These are phyloP conservation scores for Rhodofomes roseus DNA, from an alignment of 1,284 basidiomycete species.

Conservation along the genomic window DNA sequence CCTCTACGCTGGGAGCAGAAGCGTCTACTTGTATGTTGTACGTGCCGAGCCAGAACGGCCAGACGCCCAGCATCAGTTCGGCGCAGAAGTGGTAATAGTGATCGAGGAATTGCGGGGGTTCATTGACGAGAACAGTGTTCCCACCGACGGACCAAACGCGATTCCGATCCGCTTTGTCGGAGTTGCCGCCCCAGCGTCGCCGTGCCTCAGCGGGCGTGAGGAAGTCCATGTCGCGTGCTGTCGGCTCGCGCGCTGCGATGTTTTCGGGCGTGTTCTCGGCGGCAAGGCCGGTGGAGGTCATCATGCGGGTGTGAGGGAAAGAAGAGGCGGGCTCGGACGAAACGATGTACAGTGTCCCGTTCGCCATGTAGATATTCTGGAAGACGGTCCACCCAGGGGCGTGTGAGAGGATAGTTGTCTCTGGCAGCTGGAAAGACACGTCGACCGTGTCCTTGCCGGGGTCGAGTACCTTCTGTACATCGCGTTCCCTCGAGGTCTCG, in stretches of 20 bases:
- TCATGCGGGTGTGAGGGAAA: slow-evolving; percentile 62
- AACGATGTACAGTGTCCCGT: slow-evolving; percentile 68
- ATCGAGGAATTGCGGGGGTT: slow-evolving; percentile 66
- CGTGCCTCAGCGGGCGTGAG: slow-evolving; percentile 59
- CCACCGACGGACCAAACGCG: slow-evolving; percentile 66
- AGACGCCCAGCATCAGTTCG: slow-evolving; percentile 70
- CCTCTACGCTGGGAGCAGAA: slow-evolving; percentile 13
- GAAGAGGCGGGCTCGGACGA: slow-evolving; percentile 37
- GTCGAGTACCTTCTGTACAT: slow-evolving; percentile 6
- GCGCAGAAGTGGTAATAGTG: slow-evolving; percentile 85
- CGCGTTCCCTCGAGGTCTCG: slow-evolving; percentile 1
- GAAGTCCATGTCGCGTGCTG: slow-evolving; percentile 54
- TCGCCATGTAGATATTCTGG: slow-evolving; percentile 73
- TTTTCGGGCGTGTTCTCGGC: slow-evolving; percentile 62
- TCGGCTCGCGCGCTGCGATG: slow-evolving; percentile 63
- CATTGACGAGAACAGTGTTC: slow-evolving; percentile 68
- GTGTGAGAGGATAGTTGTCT: slow-evolving; percentile 55
- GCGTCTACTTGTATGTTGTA: slow-evolving; percentile 24
- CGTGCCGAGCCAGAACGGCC: slow-evolving; percentile 70
- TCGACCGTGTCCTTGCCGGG: slow-evolving; percentile 10
- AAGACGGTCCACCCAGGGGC: slow-evolving; percentile 82
- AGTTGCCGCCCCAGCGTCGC: slow-evolving; percentile 50
- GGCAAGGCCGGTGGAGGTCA: slow-evolving; percentile 66
- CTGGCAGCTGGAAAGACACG: slow-evolving; percentile 33
- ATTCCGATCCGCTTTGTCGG: slow-evolving; percentile 32